phyloP scores from a whole-genome alignment of 1,139 yeast species.

The Taphrina wiesneri region DNA sequence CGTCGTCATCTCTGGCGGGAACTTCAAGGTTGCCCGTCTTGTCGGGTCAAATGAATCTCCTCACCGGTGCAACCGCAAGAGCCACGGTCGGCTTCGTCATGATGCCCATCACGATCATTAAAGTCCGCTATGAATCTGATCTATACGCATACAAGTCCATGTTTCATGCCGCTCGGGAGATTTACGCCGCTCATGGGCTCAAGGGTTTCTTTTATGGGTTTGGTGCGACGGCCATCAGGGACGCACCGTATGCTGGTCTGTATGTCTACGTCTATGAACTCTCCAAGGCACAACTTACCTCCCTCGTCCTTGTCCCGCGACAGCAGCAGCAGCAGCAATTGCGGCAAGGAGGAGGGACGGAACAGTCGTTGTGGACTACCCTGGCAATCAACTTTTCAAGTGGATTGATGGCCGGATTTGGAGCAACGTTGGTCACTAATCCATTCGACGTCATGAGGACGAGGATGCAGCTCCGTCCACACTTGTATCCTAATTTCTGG shows the following conservation, averaged over 20 bases:
- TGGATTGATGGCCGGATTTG: constrained; percentile 72
- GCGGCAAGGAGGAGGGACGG: not conserved
- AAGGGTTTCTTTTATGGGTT: constrained; percentile 82
- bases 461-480: constrained; percentile 65
- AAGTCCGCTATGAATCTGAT: constrained; percentile 66
- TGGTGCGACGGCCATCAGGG: constrained; percentile 82
- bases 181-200: constrained; percentile 56
- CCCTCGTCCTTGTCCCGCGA: not conserved
- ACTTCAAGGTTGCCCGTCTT: constrained; percentile 42
- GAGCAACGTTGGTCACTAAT: constrained; percentile 84
- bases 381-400: constrained; percentile 68
- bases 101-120: constrained; percentile 97
- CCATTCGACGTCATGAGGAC: constrained; percentile 96
- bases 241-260: constrained; percentile 94
- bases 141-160: constrained; percentile 69
- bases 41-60: constrained; percentile 65
- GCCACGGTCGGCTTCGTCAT: constrained; percentile 81
- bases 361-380: constrained; percentile 36
- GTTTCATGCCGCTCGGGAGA: constrained; percentile 60
- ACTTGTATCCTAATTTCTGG: constrained; percentile 45
- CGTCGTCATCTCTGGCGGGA: not conserved
- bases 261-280: constrained; percentile 57
- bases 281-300: constrained; percentile 35
- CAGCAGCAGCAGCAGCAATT: not conserved
- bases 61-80: constrained; percentile 77